Evolutionary conservation across 1,284 basidiomycete genomes (phyloP), one percentile per base, ranked within the genome.

Genomic region (Ceratobasidium sp.): DNA sequence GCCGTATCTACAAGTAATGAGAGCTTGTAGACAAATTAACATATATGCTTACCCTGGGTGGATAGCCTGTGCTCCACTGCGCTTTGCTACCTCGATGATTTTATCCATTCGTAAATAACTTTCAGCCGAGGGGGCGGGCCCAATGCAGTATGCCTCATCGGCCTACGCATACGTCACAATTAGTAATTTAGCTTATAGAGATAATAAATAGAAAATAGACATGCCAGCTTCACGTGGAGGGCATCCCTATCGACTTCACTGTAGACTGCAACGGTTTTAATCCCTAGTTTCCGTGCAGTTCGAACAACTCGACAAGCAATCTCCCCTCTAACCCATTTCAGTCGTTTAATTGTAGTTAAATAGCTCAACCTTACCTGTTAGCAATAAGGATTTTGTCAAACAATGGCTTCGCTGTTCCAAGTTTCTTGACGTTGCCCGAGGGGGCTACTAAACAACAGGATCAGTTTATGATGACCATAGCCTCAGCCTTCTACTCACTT

Each of bases 101-200:
- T 92, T 96, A 84, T 98, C 94, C 85, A 94, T 93, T 40, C 93
- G 87, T 77, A 98, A 94, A 86, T 98, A 98, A 82, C 95, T 96
- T 83, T 97, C 92, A 0, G 92, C 85, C 0, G 95, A 96, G 0
- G 93, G 92, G 0, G 96, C 94, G 20, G 95, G 95, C 0, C 97
- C 96, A 69, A 98, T 96, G 81, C 93, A 94, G 83, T 95, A 97
- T 4, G 96, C 96, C 83, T 98, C 96, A 83, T 98, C 96, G n/a
- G 97, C 96, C 92, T 95, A 71, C 17, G n/a, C 50, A n/a, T 28
- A 48, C 56, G 10, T 17, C n/a, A 13, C n/a, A 46, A 23, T 50
- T 13, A 17, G 26, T 4, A 65, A 61, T n/a, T 26, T 13, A 46
- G 67, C 23, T 40, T 48, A 28, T 62, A 40, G 57, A 76, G 7